Base-by-base conservation (phyloP, 768 basidiomycete genomes). In the Lanmaoa pseudosensibilis region DNA sequence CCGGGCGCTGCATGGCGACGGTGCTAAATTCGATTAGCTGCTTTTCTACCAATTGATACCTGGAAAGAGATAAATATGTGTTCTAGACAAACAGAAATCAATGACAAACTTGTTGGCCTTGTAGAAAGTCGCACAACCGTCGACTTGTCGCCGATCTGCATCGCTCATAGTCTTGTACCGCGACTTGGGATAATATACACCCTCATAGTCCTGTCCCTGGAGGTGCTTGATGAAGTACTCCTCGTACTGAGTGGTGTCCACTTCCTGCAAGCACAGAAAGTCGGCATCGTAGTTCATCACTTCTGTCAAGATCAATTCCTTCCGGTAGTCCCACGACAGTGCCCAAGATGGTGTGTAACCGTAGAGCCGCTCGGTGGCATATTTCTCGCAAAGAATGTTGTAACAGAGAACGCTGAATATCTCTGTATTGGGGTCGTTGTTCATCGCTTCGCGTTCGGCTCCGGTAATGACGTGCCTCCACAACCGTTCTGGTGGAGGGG, bases 281-380 rank as follows among this genome's bases (percentile, higher is more conserved):
- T 99, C 97, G 52, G 91, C 82, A 39, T 89, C 82, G 60, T 90
- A 85, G 62, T 83, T 82, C 71, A 87, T 79, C 47, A 98, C 78
- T 75, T 99, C 95, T 36, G 85, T 81, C 62, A 97, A 69, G 60
- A 99, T 93, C 55, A 89, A 76, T 51, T 92, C 89, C 73, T 91
- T 94, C 57, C 97, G 84, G 68, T 94, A 98, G 44, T 88, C 84
- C 97, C 97, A 99, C n/a, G 83, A 78, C 38, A 99, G 78, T 0
- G 97, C 97, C 96, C 97, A 98, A 1, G 86, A 80, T 1, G 97
- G 97, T 0, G 97, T 98, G 73, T 99, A 99, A 2, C 93, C 94
- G 70, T 98, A 99, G 70, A 95, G 73, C 61, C 84, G 79, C 63
- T 88, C 84, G 32, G 95, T 94, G 15, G 97, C 97, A 64, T 83